Evolutionary conservation across 2,329 filamentous ascomycete species (phyloP).

Genomic region (Alternaria sp.): DNA sequence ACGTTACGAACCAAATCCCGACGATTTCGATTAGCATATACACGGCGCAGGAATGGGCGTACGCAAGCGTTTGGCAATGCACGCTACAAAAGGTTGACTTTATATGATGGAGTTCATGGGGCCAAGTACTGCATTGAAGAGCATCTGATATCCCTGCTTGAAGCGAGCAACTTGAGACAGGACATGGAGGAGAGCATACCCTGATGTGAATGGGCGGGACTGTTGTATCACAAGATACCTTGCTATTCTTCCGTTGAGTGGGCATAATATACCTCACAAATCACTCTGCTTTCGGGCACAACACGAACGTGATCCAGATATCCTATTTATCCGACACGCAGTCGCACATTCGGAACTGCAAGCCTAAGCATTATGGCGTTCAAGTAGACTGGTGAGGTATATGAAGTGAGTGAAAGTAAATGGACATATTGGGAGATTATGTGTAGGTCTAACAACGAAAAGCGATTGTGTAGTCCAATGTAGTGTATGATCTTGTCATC

Average conservation of each 20-base stretch:
- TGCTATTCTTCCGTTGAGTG: too few relatives aligned
- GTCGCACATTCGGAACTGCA: too few relatives aligned
- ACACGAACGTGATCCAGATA: too few relatives aligned
- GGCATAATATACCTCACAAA: too few relatives aligned
- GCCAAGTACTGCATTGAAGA: not conserved
- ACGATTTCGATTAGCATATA: conserved; percentile 8
- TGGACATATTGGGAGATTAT: not conserved
- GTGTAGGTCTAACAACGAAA: not conserved
- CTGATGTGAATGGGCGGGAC: not conserved
- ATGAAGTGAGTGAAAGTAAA: not conserved
- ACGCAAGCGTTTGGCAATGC: not conserved
- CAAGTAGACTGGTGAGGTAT: not conserved
- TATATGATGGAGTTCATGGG: not conserved
- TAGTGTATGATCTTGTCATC: not conserved
- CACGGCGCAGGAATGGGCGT: conserved; percentile 1
- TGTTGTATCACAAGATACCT: not conserved
- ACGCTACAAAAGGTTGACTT: not conserved
- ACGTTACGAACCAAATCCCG: not conserved
- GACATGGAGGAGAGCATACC: not conserved
- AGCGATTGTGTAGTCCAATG: not conserved
- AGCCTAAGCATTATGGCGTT: too few relatives aligned
- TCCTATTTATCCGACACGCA: too few relatives aligned
- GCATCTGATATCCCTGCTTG: not conserved
- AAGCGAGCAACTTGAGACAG: not conserved
- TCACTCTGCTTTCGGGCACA: too few relatives aligned